Conservation (phyloP, 2,329 filamentous ascomycete genomes). For the Hypoxylon rubiginosum region DNA sequence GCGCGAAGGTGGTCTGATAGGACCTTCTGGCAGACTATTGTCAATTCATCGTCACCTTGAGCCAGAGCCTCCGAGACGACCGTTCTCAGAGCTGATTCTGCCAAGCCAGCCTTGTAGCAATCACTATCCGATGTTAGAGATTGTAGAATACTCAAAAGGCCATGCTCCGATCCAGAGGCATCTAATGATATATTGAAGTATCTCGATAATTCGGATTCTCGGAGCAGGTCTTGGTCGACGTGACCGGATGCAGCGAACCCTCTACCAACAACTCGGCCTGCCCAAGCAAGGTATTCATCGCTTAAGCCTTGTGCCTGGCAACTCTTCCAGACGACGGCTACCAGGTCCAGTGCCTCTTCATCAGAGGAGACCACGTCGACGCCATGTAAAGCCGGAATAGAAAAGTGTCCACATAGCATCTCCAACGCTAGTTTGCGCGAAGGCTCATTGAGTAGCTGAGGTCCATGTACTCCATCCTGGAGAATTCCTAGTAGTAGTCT, state of each 20-base stretch:
- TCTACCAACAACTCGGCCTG: slow-evolving; percentile 84
- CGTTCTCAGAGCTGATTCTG: slow-evolving; percentile 70
- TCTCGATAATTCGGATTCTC: slow-evolving; percentile 69
- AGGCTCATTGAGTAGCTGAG: slow-evolving; percentile 76
- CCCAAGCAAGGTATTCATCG: slow-evolving; percentile 83
- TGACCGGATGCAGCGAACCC: slow-evolving; percentile 83
- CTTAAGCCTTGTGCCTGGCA: slow-evolving; percentile 75
- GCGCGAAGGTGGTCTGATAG: slow-evolving; percentile 65
- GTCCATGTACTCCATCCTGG: slow-evolving; percentile 73
- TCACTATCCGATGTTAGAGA: slow-evolving; percentile 71
- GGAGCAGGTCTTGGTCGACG: slow-evolving; percentile 70
- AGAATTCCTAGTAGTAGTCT: slow-evolving; percentile 84
- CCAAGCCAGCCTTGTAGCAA: slow-evolving; percentile 68
- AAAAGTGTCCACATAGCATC: slow-evolving; percentile 82
- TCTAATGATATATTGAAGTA: slow-evolving; percentile 63
- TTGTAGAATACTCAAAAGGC: slow-evolving; percentile 72
- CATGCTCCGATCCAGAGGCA: slow-evolving; percentile 71
- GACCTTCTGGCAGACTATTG: slow-evolving; percentile 65
- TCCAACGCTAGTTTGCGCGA: slow-evolving; percentile 78
- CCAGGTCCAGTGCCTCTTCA: slow-evolving; percentile 70
- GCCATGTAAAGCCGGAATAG: slow-evolving; percentile 67
- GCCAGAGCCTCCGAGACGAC: slow-evolving; percentile 68
- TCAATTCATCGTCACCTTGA: slow-evolving; percentile 62
- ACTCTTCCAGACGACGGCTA: slow-evolving; percentile 80
- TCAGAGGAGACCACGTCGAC: slow-evolving; percentile 80